Evolutionary conservation across 2,329 filamentous ascomycete species (phyloP), one percentile per base, ranked within the genome.

Genomic region (Neoarthrinium moseri): DNA sequence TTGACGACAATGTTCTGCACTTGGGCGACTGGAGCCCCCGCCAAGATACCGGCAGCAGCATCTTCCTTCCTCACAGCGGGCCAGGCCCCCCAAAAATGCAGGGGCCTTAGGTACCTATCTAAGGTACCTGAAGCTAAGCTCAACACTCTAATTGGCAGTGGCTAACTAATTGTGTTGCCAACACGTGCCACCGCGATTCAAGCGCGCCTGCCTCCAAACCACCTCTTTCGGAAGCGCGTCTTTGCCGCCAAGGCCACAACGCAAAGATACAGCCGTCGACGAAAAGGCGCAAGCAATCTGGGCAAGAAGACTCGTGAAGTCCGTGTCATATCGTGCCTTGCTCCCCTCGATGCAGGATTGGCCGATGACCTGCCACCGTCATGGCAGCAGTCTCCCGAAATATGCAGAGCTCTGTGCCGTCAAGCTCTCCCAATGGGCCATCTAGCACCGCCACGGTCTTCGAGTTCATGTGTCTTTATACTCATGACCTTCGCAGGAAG

Each of bases 391-490:
- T 52, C 44, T 15, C 43, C n/a, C 50, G 51, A 18, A 53, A 47
- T 11, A 46, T 49, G 20, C 42, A 46, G 12, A 51, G 44, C 27
- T 45, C 43, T 15, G 47, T 33, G n/a, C 17, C 38, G 11, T 46
- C 43, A 8, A 49, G 15, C 29, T 38, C 34, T 7, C 35, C 11
- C 12, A 43, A 46, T 23, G 32, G 20, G n/a, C 41, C 15, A 15
- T 26, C 34, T 12, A 46, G 38, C 27, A 46, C 29, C 20, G 89
- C 91, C 2, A 75, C 80, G 0, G 90, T 96, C 30, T 73, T 87
- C 60, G 90, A 95, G 60, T 95, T 86, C 65, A 78, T 81, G 51
- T 96, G 91, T 64, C 82, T 96, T 4, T 96, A 89, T 67, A 95
- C 91, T 2, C 83, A 89, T 61, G 91, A 96, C 61, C 65, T 95